A percentile compares a stretch with the other conserved stretches of the same genome.
Conservation (phyloP, 192 early-diverging fungal genomes). For the Backusella macrospora region DNA sequence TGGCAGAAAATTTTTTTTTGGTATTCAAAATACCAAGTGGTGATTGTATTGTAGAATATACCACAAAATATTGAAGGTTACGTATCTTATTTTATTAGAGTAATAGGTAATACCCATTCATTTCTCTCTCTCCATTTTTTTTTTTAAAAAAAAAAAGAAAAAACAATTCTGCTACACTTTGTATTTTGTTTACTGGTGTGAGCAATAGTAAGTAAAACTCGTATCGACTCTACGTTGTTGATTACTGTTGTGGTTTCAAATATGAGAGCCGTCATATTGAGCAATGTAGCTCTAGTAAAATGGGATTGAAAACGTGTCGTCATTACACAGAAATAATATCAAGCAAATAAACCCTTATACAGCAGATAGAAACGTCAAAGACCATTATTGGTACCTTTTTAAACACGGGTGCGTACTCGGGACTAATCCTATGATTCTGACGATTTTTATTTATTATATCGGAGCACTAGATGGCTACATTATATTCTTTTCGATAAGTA, state of each 20-base stretch:
- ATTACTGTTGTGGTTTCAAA: slow-evolving; percentile 60
- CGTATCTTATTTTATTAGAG: slow-evolving; percentile 19
- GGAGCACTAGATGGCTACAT: slow-evolving; percentile 66
- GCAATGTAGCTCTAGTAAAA: slow-evolving; percentile 58
- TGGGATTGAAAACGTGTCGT: slow-evolving; percentile 76
- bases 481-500: slow-evolving; percentile 22
- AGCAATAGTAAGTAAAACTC: slow-evolving; percentile 58
- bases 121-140: neutral
- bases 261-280: slow-evolving; percentile 62
- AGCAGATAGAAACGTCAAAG: slow-evolving; percentile 57
- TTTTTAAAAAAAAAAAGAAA: no score
- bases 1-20: no score
- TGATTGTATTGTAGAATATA: slow-evolving; percentile 11
- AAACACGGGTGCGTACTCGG: slow-evolving; percentile 65
- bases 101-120: slow-evolving; percentile 13
- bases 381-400: slow-evolving; percentile 69
- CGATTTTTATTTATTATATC: slow-evolving; percentile 63
- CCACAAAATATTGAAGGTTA: slow-evolving; percentile 8
- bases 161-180: slow-evolving; percentile 53
- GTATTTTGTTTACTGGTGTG: slow-evolving; percentile 57
- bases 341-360: slow-evolving; percentile 61
- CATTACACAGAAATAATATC: slow-evolving; percentile 69
- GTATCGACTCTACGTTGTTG: slow-evolving; percentile 64
- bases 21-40: neutral
- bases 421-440: slow-evolving; percentile 54